Conservation (phyloP, 164 flowering plant genomes). For the Stephania cephalantha region DNA sequence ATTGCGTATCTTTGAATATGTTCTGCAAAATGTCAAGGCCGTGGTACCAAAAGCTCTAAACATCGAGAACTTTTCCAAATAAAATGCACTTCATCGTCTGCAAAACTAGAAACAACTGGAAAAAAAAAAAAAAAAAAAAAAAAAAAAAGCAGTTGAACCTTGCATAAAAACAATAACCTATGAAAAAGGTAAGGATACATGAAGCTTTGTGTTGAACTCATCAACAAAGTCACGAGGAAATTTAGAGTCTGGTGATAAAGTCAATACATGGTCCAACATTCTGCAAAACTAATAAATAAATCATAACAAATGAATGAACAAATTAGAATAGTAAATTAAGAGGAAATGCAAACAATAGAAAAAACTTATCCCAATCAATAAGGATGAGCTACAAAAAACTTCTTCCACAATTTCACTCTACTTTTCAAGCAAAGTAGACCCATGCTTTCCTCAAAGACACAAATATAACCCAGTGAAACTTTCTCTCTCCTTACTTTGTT, state of each 20-base stretch:
- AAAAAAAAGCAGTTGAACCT: background rate
- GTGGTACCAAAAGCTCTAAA: background rate
- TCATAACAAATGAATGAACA: background rate
- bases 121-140: background rate
- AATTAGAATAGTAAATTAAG: background rate
- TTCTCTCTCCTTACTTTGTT: background rate
- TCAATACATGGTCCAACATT: slow-evolving; percentile 54
- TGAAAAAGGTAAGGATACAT: slow-evolving; percentile 51
- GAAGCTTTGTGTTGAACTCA: slow-evolving; percentile 60
- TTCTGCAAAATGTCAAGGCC: slow-evolving; percentile 58
- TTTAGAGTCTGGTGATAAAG: slow-evolving; percentile 56
- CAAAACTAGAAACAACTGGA: too few relatives aligned
- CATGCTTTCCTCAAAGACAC: too few relatives aligned
- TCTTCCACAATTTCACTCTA: background rate
- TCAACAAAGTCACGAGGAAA: slow-evolving; percentile 48
- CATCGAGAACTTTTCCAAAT: background rate
- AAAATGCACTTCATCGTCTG: background rate
- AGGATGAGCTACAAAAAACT: background rate
- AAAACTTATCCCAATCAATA: background rate
- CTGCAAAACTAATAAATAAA: slow-evolving; percentile 34
- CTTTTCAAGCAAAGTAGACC: too few relatives aligned
- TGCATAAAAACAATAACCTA: background rate
- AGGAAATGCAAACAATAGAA: background rate
- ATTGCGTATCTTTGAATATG: slow-evolving; percentile 42
- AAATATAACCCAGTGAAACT: too few relatives aligned